These are phyloP conservation scores for Magnolia officinalis DNA, from an alignment of 164 flowering plant species.

Conservation along the genomic window DNA sequence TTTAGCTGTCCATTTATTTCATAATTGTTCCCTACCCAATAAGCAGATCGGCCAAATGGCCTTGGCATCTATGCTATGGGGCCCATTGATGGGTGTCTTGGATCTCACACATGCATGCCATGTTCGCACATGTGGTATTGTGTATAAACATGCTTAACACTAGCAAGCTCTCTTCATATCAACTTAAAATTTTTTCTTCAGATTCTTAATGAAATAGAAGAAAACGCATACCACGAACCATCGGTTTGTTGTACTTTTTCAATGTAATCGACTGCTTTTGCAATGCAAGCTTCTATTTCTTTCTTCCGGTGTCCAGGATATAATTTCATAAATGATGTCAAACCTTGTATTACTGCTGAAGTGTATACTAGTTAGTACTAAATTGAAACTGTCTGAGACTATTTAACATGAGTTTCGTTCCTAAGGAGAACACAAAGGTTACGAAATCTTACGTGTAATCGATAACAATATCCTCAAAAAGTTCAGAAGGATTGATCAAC, in stretches of 20 bases:
- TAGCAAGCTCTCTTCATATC: too few species aligned
- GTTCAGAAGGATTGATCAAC: constrained; percentile 91
- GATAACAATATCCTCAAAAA: constrained; percentile 91
- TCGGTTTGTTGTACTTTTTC: constrained; percentile 72
- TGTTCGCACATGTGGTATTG: too few species aligned
- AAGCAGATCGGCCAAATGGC: too few species aligned
- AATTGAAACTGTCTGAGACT: too few species aligned
- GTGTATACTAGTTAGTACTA: constrained; percentile 29
- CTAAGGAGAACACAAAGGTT: constrained; percentile 1
- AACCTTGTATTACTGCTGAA: constrained; percentile 85
- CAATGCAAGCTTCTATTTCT: constrained; percentile 63
- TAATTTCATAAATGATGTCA: constrained; percentile 54
- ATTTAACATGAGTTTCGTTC: background rate
- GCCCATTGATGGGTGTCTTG: too few species aligned
- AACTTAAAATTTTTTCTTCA: background rate
- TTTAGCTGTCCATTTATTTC: too few species aligned
- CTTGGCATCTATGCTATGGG: too few species aligned
- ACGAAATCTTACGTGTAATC: constrained; percentile 84
- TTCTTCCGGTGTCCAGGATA: constrained; percentile 68
- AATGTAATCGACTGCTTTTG: constrained; percentile 57
- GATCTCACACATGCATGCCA: too few species aligned
- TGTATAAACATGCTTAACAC: too few species aligned
- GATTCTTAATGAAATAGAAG: background rate
- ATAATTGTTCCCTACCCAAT: too few species aligned
- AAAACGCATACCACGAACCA: constrained; percentile 81